phyloP scores from a whole-genome alignment of 345 rosid genomes.

The Sisymbrium irio region DNA sequence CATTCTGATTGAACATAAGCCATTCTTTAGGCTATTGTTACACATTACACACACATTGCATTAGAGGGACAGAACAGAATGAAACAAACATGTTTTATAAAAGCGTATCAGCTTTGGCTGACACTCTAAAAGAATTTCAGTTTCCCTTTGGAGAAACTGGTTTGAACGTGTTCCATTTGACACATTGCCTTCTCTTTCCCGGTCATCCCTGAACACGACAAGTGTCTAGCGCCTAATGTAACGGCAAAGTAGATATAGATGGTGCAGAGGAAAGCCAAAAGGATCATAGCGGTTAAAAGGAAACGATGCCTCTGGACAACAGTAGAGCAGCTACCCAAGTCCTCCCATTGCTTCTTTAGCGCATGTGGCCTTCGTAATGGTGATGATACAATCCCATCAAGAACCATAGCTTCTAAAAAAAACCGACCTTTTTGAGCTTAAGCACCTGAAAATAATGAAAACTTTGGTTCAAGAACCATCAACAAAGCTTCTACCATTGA shows the following conservation, averaged over 20 bases:
- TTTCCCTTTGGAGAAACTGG: slow-evolving; percentile 49
- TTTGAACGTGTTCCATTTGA: slow-evolving; percentile 50
- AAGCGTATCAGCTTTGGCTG: slow-evolving; percentile 11
- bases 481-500: neutral
- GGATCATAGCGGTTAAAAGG: slow-evolving; percentile 73
- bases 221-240: slow-evolving; percentile 60
- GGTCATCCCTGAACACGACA: slow-evolving; percentile 62
- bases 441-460: neutral
- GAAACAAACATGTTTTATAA: neutral
- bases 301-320: slow-evolving; percentile 74
- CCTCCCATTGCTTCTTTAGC: slow-evolving; percentile 67
- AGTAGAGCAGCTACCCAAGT: slow-evolving; percentile 75
- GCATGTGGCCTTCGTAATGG: slow-evolving; percentile 74
- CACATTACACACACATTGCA: slow-evolving; percentile 20
- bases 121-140: slow-evolving; percentile 42
- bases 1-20: neutral
- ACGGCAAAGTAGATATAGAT: slow-evolving; percentile 91
- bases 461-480: neutral
- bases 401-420: slow-evolving; percentile 49
- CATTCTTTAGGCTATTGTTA: slow-evolving; percentile 12
- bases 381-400: slow-evolving; percentile 66
- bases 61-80: neutral
- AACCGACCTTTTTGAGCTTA: neutral
- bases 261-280: slow-evolving; percentile 78
- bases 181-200: slow-evolving; percentile 61